Evolutionary conservation across 257 asterid species (phyloP).

Genomic region (Mitragyna speciosa): DNA sequence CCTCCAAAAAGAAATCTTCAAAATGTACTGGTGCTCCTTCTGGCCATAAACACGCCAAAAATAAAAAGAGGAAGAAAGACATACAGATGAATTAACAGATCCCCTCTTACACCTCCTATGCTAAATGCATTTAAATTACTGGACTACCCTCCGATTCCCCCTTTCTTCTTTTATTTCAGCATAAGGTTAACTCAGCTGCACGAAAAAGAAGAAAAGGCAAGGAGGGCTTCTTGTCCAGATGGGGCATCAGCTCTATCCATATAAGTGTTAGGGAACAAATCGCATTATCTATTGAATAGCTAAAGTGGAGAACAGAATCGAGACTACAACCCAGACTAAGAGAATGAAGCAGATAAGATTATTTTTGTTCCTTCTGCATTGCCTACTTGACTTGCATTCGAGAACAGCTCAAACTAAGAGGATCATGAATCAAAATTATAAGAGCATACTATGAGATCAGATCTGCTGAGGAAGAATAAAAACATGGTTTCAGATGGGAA

Average conservation of each 20-base stretch:
- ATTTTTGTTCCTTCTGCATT: no score
- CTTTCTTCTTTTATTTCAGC: neutral
- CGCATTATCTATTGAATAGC: no score
- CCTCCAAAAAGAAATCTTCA: neutral
- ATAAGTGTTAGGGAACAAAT: neutral
- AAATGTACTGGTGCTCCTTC: neutral
- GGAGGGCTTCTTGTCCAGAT: neutral
- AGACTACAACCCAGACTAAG: no score
- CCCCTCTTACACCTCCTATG: neutral
- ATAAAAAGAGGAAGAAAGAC: neutral
- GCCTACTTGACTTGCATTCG: neutral
- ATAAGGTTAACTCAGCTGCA: neutral
- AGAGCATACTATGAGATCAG: neutral
- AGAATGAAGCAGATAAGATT: neutral
- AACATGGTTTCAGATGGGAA: neutral
- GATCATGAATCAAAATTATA: neutral
- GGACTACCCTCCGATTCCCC: neutral
- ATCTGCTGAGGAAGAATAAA: no score
- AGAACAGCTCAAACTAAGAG: neutral
- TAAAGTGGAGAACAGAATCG: no score
- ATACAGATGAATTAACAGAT: neutral
- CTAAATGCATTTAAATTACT: no score
- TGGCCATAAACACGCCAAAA: neutral
- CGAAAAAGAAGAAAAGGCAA: neutral
- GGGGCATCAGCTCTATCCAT: neutral